These are phyloP conservation scores for Carex parvula DNA, from an alignment of 176 grass and related monocot genomes.

Conservation along the genomic window DNA sequence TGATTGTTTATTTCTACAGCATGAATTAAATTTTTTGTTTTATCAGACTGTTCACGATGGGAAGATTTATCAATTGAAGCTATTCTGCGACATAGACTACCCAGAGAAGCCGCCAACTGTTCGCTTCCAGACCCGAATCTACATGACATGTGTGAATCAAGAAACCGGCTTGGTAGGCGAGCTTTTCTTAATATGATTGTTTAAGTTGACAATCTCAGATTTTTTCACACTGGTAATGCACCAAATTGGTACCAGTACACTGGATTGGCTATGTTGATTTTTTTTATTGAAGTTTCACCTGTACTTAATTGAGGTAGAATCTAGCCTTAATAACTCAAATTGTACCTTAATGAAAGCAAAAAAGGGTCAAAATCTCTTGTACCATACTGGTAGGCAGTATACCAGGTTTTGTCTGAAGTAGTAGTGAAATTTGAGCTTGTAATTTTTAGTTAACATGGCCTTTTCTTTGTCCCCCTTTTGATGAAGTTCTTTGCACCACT, in stretches of 20 bases:
- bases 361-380: background rate
- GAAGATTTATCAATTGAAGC: constrained; percentile 69
- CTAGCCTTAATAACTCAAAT: constrained; percentile 2
- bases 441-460: background rate
- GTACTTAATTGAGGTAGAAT: background rate
- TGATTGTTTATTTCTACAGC: background rate
- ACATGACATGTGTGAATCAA: constrained; percentile 74
- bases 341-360: background rate
- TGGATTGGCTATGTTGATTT: background rate
- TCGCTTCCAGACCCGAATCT: constrained; percentile 63
- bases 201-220: background rate
- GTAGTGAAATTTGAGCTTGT: background rate
- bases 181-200: background rate
- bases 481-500: background rate
- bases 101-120: constrained; percentile 77
- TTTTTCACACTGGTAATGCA: background rate
- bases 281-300: background rate
- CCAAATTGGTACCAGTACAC: background rate
- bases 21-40: background rate
- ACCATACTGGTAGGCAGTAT: background rate
- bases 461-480: background rate
- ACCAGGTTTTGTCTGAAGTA: background rate
- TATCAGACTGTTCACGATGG: constrained; percentile 73
- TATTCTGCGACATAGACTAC: constrained; percentile 80
- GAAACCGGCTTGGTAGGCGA: constrained; percentile 49